A percentile compares a stretch with the other conserved stretches of the same genome.
Conservation (phyloP, 768 basidiomycete genomes). For the Dendrothele bispora region DNA sequence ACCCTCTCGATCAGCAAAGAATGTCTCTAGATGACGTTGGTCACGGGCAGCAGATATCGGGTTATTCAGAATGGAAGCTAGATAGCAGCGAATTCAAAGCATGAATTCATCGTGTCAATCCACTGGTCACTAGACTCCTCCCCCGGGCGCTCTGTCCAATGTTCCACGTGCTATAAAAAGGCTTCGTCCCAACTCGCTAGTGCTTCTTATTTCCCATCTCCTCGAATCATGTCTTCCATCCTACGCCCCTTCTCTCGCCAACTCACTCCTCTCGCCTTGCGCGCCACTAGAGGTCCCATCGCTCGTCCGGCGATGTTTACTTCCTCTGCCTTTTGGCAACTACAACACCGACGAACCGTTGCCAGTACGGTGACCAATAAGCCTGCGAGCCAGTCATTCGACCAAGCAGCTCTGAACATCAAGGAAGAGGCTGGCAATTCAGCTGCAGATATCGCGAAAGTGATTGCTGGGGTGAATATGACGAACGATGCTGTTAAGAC, state of each 20-base stretch:
- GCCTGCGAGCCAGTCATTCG: constrained; percentile 74
- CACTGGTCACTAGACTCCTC: too few relatives aligned
- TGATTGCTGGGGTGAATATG: constrained; percentile 71
- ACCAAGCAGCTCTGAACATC: constrained; percentile 75
- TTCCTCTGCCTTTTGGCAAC: constrained; percentile 17
- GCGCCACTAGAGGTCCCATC: neutral
- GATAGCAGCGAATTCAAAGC: too few relatives aligned
- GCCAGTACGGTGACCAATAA: constrained; percentile 68
- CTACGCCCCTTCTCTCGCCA: neutral
- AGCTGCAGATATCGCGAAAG: constrained; percentile 73
- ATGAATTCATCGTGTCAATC: too few relatives aligned
- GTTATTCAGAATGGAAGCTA: too few relatives aligned
- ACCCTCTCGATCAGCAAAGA: too few relatives aligned
- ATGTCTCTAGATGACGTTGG: too few relatives aligned
- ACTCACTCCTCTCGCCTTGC: neutral
- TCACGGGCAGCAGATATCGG: too few relatives aligned
- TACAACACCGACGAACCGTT: constrained; percentile 48
- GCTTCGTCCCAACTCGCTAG: too few relatives aligned
- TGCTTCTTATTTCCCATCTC: too few relatives aligned
- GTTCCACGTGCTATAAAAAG: too few relatives aligned
- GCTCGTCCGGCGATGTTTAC: neutral
- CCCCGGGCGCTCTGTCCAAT: too few relatives aligned
- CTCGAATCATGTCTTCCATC: neutral
- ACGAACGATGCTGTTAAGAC: constrained; percentile 49
- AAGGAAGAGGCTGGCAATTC: constrained; percentile 82